phyloP scores from a whole-genome alignment of 176 grass and related monocot species.

The Panicum miliaceum region DNA sequence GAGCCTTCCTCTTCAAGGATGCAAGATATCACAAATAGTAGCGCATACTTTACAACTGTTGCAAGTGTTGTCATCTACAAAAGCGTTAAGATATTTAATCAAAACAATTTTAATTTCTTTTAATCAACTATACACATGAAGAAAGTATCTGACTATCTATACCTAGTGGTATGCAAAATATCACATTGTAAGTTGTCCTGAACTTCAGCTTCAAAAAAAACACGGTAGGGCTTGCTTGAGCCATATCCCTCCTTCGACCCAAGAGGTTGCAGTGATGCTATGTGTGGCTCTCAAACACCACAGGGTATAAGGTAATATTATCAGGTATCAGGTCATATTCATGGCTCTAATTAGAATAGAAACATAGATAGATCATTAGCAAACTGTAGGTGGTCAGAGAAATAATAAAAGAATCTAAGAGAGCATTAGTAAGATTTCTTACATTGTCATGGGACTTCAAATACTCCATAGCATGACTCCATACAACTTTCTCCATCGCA shows the following conservation, averaged over 20 bases:
- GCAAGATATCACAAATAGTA: too few species aligned
- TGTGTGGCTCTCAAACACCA: neutral
- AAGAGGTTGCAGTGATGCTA: neutral
- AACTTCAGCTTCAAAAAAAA: neutral
- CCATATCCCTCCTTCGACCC: neutral
- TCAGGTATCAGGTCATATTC: neutral
- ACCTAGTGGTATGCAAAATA: too few species aligned
- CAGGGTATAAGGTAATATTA: neutral
- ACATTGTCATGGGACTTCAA: neutral
- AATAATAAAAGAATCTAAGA: neutral
- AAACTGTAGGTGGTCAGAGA: neutral
- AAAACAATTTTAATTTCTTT: too few species aligned
- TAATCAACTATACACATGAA: too few species aligned
- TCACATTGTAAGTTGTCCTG: neutral
- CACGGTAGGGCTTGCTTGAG: neutral
- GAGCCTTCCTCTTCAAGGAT: too few species aligned
- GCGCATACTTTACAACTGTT: too few species aligned
- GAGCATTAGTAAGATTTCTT: neutral
- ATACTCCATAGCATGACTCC: too few species aligned
- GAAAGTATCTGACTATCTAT: too few species aligned
- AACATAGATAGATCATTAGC: neutral
- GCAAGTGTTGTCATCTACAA: too few species aligned
- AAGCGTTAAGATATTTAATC: too few species aligned
- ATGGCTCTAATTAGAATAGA: neutral
- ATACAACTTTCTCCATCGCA: too few species aligned